Base-by-base conservation (phyloP, 176 grass and related monocot species). In the Zoysia japonica region DNA sequence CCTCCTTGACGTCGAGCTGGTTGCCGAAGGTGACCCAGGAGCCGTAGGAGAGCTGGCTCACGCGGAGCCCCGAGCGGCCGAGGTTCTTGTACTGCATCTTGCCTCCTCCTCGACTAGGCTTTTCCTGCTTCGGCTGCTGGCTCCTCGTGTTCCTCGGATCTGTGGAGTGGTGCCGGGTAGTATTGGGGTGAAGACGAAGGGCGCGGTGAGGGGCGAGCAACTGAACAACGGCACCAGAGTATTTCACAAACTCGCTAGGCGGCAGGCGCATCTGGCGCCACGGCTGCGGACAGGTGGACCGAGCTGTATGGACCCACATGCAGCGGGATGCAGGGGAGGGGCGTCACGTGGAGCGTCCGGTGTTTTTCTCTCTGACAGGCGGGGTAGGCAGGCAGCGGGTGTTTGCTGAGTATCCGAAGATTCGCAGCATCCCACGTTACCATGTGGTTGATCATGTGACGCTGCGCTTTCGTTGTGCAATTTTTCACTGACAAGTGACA, bases 31-130 rank as follows among this genome's bases (percentile, higher is more conserved):
- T 99, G 2, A 99, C 96, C 92, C 96, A 95, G 1, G 96, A 12
- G 0, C 96, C 96, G 81, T 89, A 99, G 9, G 92, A 91, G 15
- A 99, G 88, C 83, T 99, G 96, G 84, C 92, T 94, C 47, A 99
- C 96, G 8, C 91, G 91, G 2, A 99, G 86, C 15, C 96, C 96
- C 83, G 96, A 99, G 3, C 88, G 65, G 14, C 96, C 96, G 16
- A 99, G 75, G 81, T 94, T 99, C 41, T 89, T 93, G 96, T 99
- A 99, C 96, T 95, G 96, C 96, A 98, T 98, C 74, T 36, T 36
- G 15, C 15, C 2, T 36, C 17, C 28, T 28, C 28, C 28, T 28
- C 28, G 28, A 28, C 28, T 28, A 28, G 28, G 28, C 28, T 28
- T 28, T 28, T 28, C 28, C 28, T 28, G 28, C 28, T 28, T 28